A percentile compares a stretch with the other conserved stretches of the same genome.
These are phyloP conservation scores for Myxozyma mucilagina DNA, from an alignment of 805 yeast species.

Conservation along the genomic window DNA sequence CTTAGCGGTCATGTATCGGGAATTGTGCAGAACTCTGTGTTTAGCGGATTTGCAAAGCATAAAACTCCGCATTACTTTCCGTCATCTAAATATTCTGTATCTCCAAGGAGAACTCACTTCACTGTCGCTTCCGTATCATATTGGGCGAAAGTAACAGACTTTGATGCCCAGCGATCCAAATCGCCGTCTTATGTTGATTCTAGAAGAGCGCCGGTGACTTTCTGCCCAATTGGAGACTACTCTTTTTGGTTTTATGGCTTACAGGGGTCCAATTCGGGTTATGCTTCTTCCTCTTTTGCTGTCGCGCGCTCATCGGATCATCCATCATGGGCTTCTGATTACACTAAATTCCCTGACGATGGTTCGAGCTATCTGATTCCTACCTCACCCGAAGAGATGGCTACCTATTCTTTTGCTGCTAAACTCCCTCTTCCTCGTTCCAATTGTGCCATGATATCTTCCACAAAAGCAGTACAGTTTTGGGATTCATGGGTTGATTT, in stretches of 20 bases:
- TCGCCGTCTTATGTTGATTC: background rate
- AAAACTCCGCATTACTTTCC: slow-evolving; percentile 3
- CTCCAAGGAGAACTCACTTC: slow-evolving; percentile 1
- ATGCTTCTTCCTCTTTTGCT: background rate
- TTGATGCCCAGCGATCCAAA: background rate
- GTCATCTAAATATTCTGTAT: background rate
- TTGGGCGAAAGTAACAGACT: slow-evolving; percentile 8
- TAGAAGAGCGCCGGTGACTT: slow-evolving; percentile 1
- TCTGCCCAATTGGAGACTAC: slow-evolving; percentile 13
- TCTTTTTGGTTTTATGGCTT: slow-evolving; percentile 16
- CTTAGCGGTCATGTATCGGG: background rate
- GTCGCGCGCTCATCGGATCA: slow-evolving; percentile 1
- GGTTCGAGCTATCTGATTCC: background rate
- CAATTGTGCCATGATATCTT: background rate
- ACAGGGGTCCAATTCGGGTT: background rate
- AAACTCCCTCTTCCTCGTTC: background rate
- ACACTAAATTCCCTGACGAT: background rate
- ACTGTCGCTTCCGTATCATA: background rate
- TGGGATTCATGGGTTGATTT: slow-evolving; percentile 12
- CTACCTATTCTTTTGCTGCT: background rate
- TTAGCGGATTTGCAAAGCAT: slow-evolving; percentile 1
- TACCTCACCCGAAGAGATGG: slow-evolving; percentile 3
- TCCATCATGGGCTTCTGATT: slow-evolving; percentile 2
- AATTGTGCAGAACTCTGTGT: background rate
- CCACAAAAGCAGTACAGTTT: slow-evolving; percentile 12